Base-by-base conservation (phyloP, 2,329 filamentous ascomycete genomes). In the Aspergillus nomiae region DNA sequence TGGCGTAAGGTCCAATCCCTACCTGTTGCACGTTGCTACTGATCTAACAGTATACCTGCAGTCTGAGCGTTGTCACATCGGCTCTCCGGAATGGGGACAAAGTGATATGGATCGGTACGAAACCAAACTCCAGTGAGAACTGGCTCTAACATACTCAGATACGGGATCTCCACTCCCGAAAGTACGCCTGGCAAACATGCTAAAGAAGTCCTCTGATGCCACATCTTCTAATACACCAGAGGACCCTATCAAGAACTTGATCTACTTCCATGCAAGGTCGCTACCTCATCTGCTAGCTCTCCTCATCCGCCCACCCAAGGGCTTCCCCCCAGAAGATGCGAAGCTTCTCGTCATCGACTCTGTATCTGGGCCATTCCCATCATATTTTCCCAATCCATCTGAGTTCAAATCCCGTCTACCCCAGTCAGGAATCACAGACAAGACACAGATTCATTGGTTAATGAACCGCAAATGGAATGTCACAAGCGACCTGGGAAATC, bases 101-200 rank as follows among this genome's bases (percentile, higher is more conserved):
- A 65, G 92, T 94, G 58, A 84, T 94, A 51, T 97, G 93, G 93
- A 86, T 96, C 81, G 92, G 92, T 94, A 78, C 71, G 87, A 85
- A 66, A 56, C 12, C 11, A 16, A 36, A 51, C 14, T 11, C 6
- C 32, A 3, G 26, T 28, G 12, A n/a, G 26, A 21, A 38, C n/a
- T n/a, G 56, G 34, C 58, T 56, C 60, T 63, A 28, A 69, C 53
- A 58, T 48, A 54, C 21, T 21, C 60, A 82, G 85, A 86, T 71
- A 82, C 83, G 32, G 81, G 81, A 26, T 80, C 80, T 36, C 80
- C 81, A 4, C 69, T 89, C 48, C 79, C 83, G 2, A 75, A 74
- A 36, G 71, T 74, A 34, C 82, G 87, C 58, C 75, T 89, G 45
- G 71, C 79, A 51, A 74, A 81, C 36, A 76, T 88, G n/a, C 72